Base-by-base conservation (phyloP, 1,284 basidiomycete species). In the Pyrrhoderma lamaoense region DNA sequence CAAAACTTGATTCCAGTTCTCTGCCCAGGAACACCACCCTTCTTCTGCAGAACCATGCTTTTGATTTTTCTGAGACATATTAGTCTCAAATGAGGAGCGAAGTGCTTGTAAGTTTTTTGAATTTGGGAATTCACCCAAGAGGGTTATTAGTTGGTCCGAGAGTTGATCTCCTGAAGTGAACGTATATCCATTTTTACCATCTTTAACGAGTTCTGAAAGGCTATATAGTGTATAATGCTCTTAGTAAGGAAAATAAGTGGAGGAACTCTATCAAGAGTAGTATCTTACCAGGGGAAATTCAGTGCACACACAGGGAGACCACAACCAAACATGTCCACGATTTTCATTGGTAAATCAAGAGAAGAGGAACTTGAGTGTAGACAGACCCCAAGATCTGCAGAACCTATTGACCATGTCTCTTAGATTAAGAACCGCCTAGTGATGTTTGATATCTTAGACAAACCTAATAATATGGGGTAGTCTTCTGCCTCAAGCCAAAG, bases 281-380 rank as follows among this genome's bases (percentile, higher is more conserved):
- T 13, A 9, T 18, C 80, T 31, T 57, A 92, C 91, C 89, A 96
- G 36, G 75, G 71, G 64, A 97, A 99, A 40, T 85, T 75, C 7
- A 93, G 74, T 0, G 96, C 94, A 57, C 94, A 89, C 3, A 98
- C 96, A 0, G 94, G 94, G 47, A 97, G 71, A 1, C 83, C 86
- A 59, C 93, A 98, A 0, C 96, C 96, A 67, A 99, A 96, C 96
- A 99, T 98, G 66, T 99, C 96, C 2, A 99, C 94, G 8, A 99
- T 85, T 68, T 99, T 99, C 96, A 99, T 99, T 1, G 96, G 96
- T 48, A 99, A 72, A 67, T 99, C 96, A 42, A 95, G 70, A 0
- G 81, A 89, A 0, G 91, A 95, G 0, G 90, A 93, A 64, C 89
- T 93, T 14, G 84, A 80, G 66, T 99, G 96, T 51, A 99, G 71